A percentile compares a stretch with the other conserved stretches of the same genome.
Conservation (phyloP, 2,329 filamentous ascomycete genomes). For the Neopestalotiopsis rosae region DNA sequence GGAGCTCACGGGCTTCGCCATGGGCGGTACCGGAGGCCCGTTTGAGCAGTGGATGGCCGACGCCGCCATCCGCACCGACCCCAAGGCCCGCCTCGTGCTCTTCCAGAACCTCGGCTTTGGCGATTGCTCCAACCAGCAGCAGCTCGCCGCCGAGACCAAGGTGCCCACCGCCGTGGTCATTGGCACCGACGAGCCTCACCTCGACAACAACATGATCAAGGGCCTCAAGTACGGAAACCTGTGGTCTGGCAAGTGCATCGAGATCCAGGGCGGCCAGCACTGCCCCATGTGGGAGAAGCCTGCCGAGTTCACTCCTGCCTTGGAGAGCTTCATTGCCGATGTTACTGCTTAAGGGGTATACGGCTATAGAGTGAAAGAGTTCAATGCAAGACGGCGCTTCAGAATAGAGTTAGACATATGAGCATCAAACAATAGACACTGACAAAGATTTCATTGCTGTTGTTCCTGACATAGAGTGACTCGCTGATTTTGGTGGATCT, state of each 20-base stretch:
- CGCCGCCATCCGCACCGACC: slow-evolving; percentile 6
- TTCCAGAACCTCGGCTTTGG: background rate
- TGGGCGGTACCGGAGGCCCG: background rate
- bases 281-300: slow-evolving; percentile 7
- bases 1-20: slow-evolving; percentile 3
- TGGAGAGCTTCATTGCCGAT: background rate
- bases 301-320: background rate
- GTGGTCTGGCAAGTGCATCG: slow-evolving; percentile 2
- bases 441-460: too few relatives aligned
- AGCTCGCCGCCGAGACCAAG: background rate
- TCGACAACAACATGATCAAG: slow-evolving; percentile 8
- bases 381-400: too few relatives aligned
- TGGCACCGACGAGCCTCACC: slow-evolving; percentile 1
- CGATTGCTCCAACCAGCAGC: slow-evolving; percentile 3
- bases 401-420: too few relatives aligned
- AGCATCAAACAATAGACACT: too few relatives aligned
- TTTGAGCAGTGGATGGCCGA: slow-evolving; percentile 6
- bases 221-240: slow-evolving; percentile 2
- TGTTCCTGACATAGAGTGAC: too few relatives aligned
- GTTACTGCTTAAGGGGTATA: background rate
- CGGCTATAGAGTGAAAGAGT: too few relatives aligned
- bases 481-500: too few relatives aligned
- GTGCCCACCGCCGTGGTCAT: background rate
- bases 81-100: background rate
- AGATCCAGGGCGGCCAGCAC: background rate